Base-by-base conservation (phyloP, 345 rosid species). In the Brassica carinata region DNA sequence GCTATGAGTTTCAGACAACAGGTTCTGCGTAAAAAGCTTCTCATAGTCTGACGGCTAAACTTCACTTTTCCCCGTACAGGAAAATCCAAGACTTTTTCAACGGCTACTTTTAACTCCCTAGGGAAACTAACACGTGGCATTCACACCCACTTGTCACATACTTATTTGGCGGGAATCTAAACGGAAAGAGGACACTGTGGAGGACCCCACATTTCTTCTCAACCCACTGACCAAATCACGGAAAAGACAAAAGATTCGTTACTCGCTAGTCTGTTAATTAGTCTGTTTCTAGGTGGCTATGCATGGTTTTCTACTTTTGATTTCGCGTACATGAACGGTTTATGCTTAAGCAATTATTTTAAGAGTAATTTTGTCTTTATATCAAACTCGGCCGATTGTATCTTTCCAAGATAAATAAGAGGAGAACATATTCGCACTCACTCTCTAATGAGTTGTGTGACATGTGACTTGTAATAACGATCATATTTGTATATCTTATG, bases 51-150 rank as follows among this genome's bases (percentile, higher is more conserved):
- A 79, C 75, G 59, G 55, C 71, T 74, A 31, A 73, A 74, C 70
- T 66, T 64, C 65, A 59, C 80, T 11, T 43, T 75, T 73, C 72
- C 81, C 82, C 57, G 75, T 43, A 68, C 81, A 68, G 69, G 61
- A 61, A 43, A 61, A 34, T 31, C 64, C 67, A 80, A 61, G 3
- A 67, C 34, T 5, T 10, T 62, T 71, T 79, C 81, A 90, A 90
- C 94, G 89, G 90, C 89, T 90, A 85, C 78, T 86, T 88, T 80
- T 29, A 57, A 71, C 18, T 48, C 14, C 27, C 55, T 61, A 69
- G 19, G 3, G 26, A 13, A 2, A 17, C 55, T n/a, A 81, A 79
- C 88, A 85, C 91, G 88, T 85, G 90, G 65, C 79, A 0, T 2
- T n/a, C n/a, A n/a, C 2, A 7, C 53, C 7, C 27, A 63, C 59